Percentiles rank a stretch among this genome's conserved stretches.
phyloP scores from a whole-genome alignment of 768 basidiomycete genomes.

The Rhodotorula paludigena region DNA sequence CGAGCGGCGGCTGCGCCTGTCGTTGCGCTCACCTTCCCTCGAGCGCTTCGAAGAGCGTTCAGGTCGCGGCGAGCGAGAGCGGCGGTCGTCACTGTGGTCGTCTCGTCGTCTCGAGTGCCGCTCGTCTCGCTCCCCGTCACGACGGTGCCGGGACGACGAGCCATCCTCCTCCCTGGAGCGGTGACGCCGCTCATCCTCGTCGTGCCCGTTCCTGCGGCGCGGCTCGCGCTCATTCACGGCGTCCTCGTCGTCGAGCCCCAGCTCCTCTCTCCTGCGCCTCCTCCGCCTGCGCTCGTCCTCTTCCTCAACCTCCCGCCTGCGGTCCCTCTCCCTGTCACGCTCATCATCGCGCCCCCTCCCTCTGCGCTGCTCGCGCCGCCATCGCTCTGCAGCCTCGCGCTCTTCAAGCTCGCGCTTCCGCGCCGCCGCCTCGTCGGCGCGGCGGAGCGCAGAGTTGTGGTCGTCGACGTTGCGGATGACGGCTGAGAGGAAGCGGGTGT shows the following conservation, averaged over 20 bases:
- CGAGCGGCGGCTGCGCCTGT: conserved; percentile 44
- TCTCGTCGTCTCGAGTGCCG: conserved; percentile 37
- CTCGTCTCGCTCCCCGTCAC: conserved; percentile 14
- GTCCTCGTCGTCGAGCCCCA: conserved; percentile 33
- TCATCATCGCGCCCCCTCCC: conserved; percentile 51
- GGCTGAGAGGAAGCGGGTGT: conserved; percentile 52
- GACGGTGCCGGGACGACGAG: neutral
- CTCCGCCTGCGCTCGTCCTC: conserved; percentile 46
- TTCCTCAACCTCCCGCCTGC: conserved; percentile 41
- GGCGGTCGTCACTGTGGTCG: neutral
- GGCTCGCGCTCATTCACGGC: conserved; percentile 38
- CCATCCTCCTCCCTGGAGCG: neutral
- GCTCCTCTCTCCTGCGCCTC: conserved; percentile 40
- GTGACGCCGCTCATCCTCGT: neutral
- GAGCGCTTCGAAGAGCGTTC: neutral
- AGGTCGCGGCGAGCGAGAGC: neutral
- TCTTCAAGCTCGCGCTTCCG: conserved; percentile 38
- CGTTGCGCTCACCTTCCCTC: neutral
- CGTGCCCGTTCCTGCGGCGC: neutral
- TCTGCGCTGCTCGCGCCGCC: conserved; percentile 38
- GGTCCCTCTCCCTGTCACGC: conserved; percentile 50
- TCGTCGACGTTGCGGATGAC: conserved; percentile 93
- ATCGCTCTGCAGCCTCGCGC: conserved; percentile 40
- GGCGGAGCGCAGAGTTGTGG: conserved; percentile 74
- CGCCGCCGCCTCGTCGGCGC: conserved; percentile 47